Conservation (phyloP, 129 eudicot genomes). For the Cynara cardunculus region DNA sequence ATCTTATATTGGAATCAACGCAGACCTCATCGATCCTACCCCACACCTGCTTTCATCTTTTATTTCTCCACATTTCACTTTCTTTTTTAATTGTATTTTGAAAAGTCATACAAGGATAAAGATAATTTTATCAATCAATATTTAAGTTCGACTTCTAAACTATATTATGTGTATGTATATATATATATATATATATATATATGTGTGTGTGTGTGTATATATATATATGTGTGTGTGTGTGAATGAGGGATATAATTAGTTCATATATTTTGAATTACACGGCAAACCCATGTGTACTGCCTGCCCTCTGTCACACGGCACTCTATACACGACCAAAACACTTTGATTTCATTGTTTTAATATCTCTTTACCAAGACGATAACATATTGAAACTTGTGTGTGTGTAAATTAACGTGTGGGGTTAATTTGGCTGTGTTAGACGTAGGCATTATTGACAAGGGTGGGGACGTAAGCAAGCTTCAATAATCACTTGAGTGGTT, state of each 20-base stretch:
- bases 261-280: neutral
- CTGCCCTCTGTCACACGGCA: constrained; percentile 23
- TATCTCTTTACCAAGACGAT: constrained; percentile 12
- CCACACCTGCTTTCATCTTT: neutral
- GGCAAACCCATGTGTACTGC: constrained; percentile 22
- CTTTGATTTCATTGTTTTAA: constrained; percentile 9
- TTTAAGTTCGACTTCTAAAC: neutral
- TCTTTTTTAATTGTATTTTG: neutral
- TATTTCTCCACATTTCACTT: neutral
- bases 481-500: neutral
- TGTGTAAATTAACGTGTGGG: constrained; percentile 15
- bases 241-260: neutral
- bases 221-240: neutral
- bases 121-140: neutral
- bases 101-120: neutral
- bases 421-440: constrained; percentile 29
- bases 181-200: neutral
- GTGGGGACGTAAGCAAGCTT: neutral
- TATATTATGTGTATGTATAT: neutral
- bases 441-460: constrained; percentile 3
- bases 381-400: constrained; percentile 15
- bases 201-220: neutral
- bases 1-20: constrained; percentile 10
- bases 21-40: constrained; percentile 16
- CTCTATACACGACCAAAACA: constrained; percentile 23